A percentile compares a stretch with the other conserved stretches of the same genome.
These are phyloP conservation scores for Populus tremula DNA, from an alignment of 345 rosid genomes.

Conservation along the genomic window DNA sequence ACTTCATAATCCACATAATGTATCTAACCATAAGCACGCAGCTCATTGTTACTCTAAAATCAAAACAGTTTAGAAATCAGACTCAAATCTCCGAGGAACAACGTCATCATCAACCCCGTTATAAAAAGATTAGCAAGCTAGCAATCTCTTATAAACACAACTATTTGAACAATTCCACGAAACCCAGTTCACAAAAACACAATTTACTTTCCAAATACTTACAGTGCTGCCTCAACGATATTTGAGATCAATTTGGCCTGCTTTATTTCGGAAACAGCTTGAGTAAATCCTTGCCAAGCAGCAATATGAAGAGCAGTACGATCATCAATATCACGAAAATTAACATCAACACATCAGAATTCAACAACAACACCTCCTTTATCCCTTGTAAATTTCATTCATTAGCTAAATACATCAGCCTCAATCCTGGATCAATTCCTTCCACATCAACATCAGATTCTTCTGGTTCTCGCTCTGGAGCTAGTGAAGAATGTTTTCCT, in stretches of 20 bases:
- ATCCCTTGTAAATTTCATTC: conserved; percentile 79
- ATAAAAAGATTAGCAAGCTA: background rate
- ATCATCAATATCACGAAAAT: conserved; percentile 76
- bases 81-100: background rate
- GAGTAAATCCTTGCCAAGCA: conserved; percentile 71
- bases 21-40: background rate
- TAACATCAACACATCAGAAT: conserved; percentile 59
- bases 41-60: no score
- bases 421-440: conserved; percentile 50
- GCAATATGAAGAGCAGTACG: conserved; percentile 90
- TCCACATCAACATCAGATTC: conserved; percentile 3
- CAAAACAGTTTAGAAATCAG: background rate
- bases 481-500: conserved; percentile 70
- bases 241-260: conserved; percentile 52
- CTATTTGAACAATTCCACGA: background rate
- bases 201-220: conserved; percentile 20
- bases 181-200: background rate
- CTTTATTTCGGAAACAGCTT: conserved; percentile 31
- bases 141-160: background rate
- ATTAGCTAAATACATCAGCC: conserved; percentile 65
- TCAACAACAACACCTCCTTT: conserved; percentile 42
- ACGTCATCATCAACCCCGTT: background rate
- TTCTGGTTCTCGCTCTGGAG: conserved; percentile 50
- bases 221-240: conserved; percentile 99
- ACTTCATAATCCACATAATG: background rate